Evolutionary conservation across 257 asterid species (phyloP).

Genomic region (Craterostigma plantagineum): DNA sequence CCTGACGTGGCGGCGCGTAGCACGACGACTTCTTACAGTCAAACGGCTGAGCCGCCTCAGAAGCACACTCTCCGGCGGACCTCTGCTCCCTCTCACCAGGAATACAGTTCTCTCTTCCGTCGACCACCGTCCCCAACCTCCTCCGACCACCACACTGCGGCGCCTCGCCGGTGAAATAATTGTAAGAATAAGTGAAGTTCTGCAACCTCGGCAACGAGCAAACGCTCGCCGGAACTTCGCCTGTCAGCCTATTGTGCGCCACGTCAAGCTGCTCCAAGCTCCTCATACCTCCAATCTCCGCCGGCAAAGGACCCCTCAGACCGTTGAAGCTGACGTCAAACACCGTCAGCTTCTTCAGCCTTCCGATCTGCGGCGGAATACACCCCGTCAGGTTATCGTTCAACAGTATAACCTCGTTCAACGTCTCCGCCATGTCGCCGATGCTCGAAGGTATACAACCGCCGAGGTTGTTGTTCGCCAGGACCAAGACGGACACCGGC

Average conservation of each 20-base stretch:
- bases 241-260: slow-evolving; percentile 45
- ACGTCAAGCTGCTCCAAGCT: slow-evolving; percentile 42
- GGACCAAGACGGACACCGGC: slow-evolving; percentile 50
- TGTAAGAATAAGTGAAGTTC: slow-evolving; percentile 44
- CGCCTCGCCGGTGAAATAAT: slow-evolving; percentile 40
- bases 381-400: slow-evolving; percentile 65
- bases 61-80: slow-evolving; percentile 15
- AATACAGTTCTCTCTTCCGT: slow-evolving; percentile 23
- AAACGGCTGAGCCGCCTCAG: slow-evolving; percentile 13
- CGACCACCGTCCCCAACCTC: slow-evolving; percentile 8
- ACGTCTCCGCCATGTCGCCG: slow-evolving; percentile 37
- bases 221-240: slow-evolving; percentile 30
- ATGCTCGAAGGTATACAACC: slow-evolving; percentile 57
- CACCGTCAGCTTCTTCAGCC: slow-evolving; percentile 34
- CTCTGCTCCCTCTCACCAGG: slow-evolving; percentile 13
- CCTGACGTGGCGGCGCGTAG: background rate
- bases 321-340: slow-evolving; percentile 50
- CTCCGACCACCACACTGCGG: slow-evolving; percentile 25
- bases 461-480: slow-evolving; percentile 50
- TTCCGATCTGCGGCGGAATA: slow-evolving; percentile 41
- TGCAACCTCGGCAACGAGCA: slow-evolving; percentile 43
- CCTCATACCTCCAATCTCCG: slow-evolving; percentile 23
- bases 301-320: slow-evolving; percentile 44
- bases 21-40: slow-evolving; percentile 26
- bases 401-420: slow-evolving; percentile 37